phyloP scores from a whole-genome alignment of 192 early-diverging fungal species.

The Coemansia sp. region DNA sequence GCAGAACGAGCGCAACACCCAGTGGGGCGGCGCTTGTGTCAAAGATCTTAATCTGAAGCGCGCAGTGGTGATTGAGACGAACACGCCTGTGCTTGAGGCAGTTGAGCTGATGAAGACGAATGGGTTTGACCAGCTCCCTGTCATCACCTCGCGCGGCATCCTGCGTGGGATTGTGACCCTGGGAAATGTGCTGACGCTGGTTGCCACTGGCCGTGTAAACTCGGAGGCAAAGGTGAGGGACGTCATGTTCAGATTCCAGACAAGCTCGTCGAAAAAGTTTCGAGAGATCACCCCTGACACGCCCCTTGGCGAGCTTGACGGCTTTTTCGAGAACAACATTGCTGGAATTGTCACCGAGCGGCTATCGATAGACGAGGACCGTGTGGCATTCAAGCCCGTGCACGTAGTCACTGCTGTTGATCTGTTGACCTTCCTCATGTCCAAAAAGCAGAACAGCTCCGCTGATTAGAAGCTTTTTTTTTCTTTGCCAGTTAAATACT shows the following conservation, averaged over 20 bases:
- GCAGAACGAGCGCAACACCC: conserved; percentile 65
- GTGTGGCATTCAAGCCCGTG: conserved; percentile 62
- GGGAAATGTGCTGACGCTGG: conserved; percentile 80
- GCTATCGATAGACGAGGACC: conserved; percentile 53
- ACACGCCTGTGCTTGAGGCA: conserved; percentile 75
- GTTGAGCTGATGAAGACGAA: conserved; percentile 83
- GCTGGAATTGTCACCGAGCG: conserved; percentile 87
- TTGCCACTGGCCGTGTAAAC: conserved; percentile 69
- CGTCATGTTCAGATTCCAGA: conserved; percentile 82
- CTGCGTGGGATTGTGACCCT: conserved; percentile 87
- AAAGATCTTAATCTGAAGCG: conserved; percentile 74
- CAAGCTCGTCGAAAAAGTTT: conserved; percentile 67
- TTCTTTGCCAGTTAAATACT: not conserved
- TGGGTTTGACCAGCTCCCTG: conserved; percentile 95
- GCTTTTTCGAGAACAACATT: conserved; percentile 92
- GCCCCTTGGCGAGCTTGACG: conserved; percentile 74
- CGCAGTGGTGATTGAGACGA: conserved; percentile 84
- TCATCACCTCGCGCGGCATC: conserved; percentile 64
- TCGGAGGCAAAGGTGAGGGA: conserved; percentile 65
- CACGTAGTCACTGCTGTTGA: conserved; percentile 97
- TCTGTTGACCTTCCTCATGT: conserved; percentile 77
- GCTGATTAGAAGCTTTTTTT: not conserved
- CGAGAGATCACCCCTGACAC: conserved; percentile 86
- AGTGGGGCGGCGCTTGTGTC: conserved; percentile 82
- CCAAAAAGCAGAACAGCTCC: conserved; percentile 34